Evolutionary conservation across 2,329 filamentous ascomycete species (phyloP), one percentile per base, ranked within the genome.

Genomic region (Cadophora sp.): DNA sequence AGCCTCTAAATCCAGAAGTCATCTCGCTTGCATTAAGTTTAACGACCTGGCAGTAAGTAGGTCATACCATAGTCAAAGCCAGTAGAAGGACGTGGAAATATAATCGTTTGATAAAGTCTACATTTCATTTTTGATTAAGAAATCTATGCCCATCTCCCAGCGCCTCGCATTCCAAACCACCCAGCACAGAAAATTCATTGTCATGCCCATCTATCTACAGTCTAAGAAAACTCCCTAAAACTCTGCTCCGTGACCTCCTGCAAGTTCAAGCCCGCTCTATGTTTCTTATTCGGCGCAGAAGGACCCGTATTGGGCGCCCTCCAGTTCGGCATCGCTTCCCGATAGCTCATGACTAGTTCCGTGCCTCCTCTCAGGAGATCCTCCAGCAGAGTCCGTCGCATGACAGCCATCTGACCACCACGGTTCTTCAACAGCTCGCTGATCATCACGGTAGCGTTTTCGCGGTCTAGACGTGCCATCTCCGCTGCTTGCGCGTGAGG

Each of bases 381-480:
- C 65, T 83, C 80, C 66, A 89, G 81, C n/a, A 80, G 73, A 16
- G 71, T 75, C 55, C 76, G 76, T 33, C 80, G 79, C 67, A 78
- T 74, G 1, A 79, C 70, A 1, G 81, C 76, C 70, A 87, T 73
- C 7, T 80, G 78, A 0, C 78, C 75, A 0, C 80, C 78, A 20
- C 80, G 79, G 53, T 79, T 80, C 72, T 81, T 82, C 48, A 88
- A 72, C 62, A 90, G 72, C 75, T 89, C 84, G 1, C 82, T 82
- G 3, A 88, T 81, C 65, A 90, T 75, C 0, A 90, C 85, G 24
- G 90, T 77, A 0, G 82, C 86, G 68, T 90, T 90, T 75, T 89
- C 87, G 9, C 86, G 81, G 71, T 90, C 87, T 6, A 86, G 79
- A 67, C 81, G 81, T 1, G 79, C 78, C 79, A 85, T 84, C 51